Evolutionary conservation across 441 rosid species (phyloP).

Genomic region (Biscutella laevigata): DNA sequence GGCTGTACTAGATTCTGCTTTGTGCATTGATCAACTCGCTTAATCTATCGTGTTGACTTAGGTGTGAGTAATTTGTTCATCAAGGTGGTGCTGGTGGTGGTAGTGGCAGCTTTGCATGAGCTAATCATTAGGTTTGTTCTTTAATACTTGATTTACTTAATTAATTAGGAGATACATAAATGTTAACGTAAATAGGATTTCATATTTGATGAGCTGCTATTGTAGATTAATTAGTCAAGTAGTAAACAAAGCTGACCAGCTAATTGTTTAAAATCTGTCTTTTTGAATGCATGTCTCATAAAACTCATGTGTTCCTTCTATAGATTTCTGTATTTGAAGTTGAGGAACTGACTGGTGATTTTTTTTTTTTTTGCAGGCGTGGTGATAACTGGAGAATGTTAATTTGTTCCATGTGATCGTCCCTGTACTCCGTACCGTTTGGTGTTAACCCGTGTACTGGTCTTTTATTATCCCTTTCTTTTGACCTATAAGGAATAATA

Average conservation of each 20-base stretch:
- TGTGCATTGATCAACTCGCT: neutral
- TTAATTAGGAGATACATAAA: neutral
- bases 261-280: neutral
- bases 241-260: neutral
- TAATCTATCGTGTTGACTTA: neutral
- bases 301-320: neutral
- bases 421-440: neutral
- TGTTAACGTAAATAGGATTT: neutral
- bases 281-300: neutral
- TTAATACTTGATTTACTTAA: neutral
- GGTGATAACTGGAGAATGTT: neutral
- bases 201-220: neutral
- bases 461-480: neutral
- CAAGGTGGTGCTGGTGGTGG: neutral
- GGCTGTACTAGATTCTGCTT: neutral
- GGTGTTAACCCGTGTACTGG: neutral
- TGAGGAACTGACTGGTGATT: neutral
- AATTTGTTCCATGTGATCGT: neutral
- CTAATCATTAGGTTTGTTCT: neutral
- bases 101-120: no score
- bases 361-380: slow-evolving; percentile 4
- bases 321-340: neutral
- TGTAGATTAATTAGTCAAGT: neutral
- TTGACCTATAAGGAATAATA: neutral
- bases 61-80: neutral